These are phyloP conservation scores for Scytalidium sp. DNA, from an alignment of 2,329 filamentous ascomycete species.

Conservation along the genomic window DNA sequence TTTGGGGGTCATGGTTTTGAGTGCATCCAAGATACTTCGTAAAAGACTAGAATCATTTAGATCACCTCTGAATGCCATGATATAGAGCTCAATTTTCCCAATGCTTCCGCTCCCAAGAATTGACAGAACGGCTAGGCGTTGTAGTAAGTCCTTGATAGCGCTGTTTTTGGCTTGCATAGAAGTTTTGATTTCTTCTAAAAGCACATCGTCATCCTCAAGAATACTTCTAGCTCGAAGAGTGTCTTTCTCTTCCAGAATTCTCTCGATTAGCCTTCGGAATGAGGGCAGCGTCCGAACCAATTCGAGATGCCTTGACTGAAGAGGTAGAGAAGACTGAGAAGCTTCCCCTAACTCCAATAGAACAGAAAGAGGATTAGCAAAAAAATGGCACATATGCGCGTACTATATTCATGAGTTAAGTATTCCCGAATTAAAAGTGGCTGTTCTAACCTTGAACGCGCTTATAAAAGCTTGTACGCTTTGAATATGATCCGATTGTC, in stretches of 20 bases:
- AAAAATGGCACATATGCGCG: constrained; percentile 83
- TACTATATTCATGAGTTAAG: constrained; percentile 49
- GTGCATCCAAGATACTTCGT: constrained; percentile 35
- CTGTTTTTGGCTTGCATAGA: constrained; percentile 32
- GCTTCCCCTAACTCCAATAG: constrained; percentile 42
- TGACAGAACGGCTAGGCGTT: constrained; percentile 44
- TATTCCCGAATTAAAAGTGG: background rate
- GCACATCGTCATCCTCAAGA: constrained; percentile 56
- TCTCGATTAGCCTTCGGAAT: constrained; percentile 57
- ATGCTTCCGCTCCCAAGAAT: constrained; percentile 14
- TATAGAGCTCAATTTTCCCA: constrained; percentile 49
- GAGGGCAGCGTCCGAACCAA: constrained; percentile 67
- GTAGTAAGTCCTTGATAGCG: constrained; percentile 42
- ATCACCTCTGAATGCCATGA: constrained; percentile 53
- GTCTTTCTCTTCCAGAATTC: constrained; percentile 39
- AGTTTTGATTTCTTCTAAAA: constrained; percentile 42
- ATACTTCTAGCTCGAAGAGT: constrained; percentile 45
- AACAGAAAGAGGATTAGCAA: constrained; percentile 71
- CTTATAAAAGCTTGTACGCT: constrained; percentile 71
- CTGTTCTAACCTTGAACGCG: constrained; percentile 57
- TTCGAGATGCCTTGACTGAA: constrained; percentile 62
- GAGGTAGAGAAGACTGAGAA: constrained; percentile 24
- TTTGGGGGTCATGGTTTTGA: constrained; percentile 59
- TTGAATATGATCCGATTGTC: constrained; percentile 74
- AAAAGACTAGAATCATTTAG: constrained; percentile 53